phyloP scores from a whole-genome alignment of 2,329 filamentous ascomycete genomes.

The Paraconiothyrium sp. region DNA sequence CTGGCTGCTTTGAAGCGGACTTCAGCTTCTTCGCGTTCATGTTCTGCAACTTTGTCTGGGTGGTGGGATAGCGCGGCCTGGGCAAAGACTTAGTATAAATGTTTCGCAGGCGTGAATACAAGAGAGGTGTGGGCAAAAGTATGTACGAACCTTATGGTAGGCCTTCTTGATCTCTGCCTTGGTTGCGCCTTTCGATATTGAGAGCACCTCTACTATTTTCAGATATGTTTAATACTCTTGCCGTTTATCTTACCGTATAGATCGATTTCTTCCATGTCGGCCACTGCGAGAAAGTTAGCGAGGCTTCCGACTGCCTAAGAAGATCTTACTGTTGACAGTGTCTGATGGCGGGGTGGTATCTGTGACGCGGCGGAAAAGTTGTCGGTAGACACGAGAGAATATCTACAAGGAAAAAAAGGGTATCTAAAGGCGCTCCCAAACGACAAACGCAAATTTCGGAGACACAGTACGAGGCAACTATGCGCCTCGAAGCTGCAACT shows the following conservation, averaged over 20 bases:
- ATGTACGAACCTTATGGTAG: conserved; percentile 82
- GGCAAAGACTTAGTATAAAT: conserved; percentile 14
- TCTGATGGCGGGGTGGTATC: background rate
- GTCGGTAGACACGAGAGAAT: background rate
- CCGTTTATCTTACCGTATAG: conserved; percentile 60
- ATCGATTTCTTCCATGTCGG: conserved; percentile 61
- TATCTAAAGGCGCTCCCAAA: conserved; percentile 15
- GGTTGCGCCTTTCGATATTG: conserved; percentile 74
- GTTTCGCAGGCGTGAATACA: conserved; percentile 14
- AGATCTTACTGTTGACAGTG: conserved; percentile 12
- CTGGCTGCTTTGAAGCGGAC: conserved; percentile 91
- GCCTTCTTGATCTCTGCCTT: conserved; percentile 92
- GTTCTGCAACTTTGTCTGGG: conserved; percentile 93
- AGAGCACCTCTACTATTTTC: conserved; percentile 74
- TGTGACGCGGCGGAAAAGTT: background rate
- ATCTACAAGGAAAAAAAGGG: conserved; percentile 1
- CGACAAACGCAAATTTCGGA: conserved; percentile 7
- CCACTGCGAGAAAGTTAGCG: conserved; percentile 30
- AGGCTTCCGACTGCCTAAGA: background rate
- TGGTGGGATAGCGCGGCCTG: conserved; percentile 88
- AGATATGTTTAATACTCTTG: conserved; percentile 27
- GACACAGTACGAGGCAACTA: conserved; percentile 18
- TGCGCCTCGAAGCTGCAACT: conserved; percentile 17
- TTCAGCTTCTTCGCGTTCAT: conserved; percentile 85
- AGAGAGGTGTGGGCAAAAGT: conserved; percentile 4